Base-by-base conservation (phyloP, 225 moss, liverwort and hornwort species). In the Pleurozium schreberi region DNA sequence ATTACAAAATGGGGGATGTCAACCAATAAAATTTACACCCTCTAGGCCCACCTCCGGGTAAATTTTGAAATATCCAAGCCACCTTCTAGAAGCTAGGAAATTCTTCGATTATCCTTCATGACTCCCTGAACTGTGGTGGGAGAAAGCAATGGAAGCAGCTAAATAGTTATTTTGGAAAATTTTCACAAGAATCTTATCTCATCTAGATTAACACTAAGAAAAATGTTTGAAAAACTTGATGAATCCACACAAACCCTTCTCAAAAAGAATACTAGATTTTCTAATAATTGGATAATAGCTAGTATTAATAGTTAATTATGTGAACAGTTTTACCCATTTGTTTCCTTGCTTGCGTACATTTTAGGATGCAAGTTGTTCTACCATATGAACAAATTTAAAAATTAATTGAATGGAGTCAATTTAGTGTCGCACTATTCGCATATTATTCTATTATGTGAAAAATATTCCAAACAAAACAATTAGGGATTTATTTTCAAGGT, bases 341-440 rank as follows among this genome's bases (percentile, higher is more conserved):
- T 53, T 38, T 27, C 8, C 4, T 78, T 9, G 8, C 16, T 53
- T 38, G 25, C 25, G 38, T 38, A 16, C 38, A 52, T 36, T 53
- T 36, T 9, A 36, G 23, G 9, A 9, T 36, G 53, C 5, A 53
- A 52, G 13, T 36, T 1, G 2, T 15, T 23, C 3, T 14, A 50
- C 20, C 16, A 38, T 16, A 38, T 10, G 38, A 57, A 8, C 10
- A 36, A 36, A 33, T 7, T 12, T 15, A 13, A 9, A 9, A 12
- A 1, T 36, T 55, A 10, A 77, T 1, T 38, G 1, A 38, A 55
- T 78, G 9, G 25, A 55, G 0, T 23, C 26, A 25, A 1, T 0
- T 2, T 0, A 10, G 0, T 15, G 55, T 53, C 23, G 22, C 1
- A 15, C 9, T 14, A 9, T 23, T 53, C 36, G 1, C 4, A 57